A percentile compares a stretch with the other conserved stretches of the same genome.
Conservation (phyloP, 768 basidiomycete genomes). For the Rossbeevera mucosa region DNA sequence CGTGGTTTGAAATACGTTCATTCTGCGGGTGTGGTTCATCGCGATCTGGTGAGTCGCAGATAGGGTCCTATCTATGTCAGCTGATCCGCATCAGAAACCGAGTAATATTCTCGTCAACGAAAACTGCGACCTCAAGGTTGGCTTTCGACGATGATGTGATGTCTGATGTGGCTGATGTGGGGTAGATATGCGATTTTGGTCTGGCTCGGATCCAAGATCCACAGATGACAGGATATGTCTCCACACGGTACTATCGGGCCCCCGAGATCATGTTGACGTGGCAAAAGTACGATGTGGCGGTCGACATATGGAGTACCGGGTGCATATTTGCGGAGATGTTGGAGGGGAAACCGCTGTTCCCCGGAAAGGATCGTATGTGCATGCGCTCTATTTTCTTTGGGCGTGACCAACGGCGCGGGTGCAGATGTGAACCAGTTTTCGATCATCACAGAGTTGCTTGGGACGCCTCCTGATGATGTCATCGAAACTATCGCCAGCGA, state of each 20-base stretch:
- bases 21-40: conserved; percentile 97
- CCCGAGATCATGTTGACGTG: conserved; percentile 99
- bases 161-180: conserved; percentile 2
- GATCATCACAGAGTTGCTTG: conserved; percentile 96
- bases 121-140: conserved; percentile 96
- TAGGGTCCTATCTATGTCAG: not conserved
- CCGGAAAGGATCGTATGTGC: conserved; percentile 95
- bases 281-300: conserved; percentile 99
- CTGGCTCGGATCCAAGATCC: conserved; percentile 98
- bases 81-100: conserved; percentile 64
- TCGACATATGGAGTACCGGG: conserved; percentile 99
- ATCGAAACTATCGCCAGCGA: conserved; percentile 98
- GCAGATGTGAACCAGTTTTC: conserved; percentile 99
- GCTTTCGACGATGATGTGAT: conserved; percentile 11
- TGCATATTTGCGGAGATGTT: conserved; percentile 99
- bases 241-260: conserved; percentile 97
- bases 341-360: conserved; percentile 97
- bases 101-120: conserved; percentile 99
- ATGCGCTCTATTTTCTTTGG: not conserved
- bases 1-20: conserved; percentile 99
- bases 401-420: not conserved
- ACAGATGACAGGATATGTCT: conserved; percentile 99
- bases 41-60: conserved; percentile 69
- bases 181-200: conserved; percentile 96
- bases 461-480: conserved; percentile 99